phyloP scores from a whole-genome alignment of 2,329 filamentous ascomycete genomes.

The Ophiostoma tasmaniense region DNA sequence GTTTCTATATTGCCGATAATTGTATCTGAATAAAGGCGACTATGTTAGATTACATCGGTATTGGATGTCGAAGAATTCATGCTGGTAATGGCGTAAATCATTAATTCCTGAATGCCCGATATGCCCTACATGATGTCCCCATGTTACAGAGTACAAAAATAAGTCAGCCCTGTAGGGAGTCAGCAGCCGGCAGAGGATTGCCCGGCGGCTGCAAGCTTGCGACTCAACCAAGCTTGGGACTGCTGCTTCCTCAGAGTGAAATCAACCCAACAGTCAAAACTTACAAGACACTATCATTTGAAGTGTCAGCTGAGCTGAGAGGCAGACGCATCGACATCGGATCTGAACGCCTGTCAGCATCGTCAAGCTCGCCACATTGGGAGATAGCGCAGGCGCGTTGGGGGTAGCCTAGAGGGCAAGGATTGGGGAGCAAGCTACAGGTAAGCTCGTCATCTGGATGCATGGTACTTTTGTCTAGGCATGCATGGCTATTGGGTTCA shows the following conservation, averaged over 20 bases:
- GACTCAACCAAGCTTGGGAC: not conserved
- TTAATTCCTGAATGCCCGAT: not conserved
- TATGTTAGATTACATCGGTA: not conserved
- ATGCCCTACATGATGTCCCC: too few relatives aligned
- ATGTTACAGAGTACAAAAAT: not conserved
- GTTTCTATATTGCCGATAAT: not conserved
- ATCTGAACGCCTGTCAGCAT: not conserved
- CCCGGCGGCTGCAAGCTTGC: not conserved
- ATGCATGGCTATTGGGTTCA: not conserved
- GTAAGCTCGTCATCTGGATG: not conserved
- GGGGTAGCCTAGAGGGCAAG: not conserved
- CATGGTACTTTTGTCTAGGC: not conserved
- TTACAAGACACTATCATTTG: not conserved
- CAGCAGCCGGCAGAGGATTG: not conserved
- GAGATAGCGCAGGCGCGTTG: not conserved
- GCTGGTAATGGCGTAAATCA: not conserved
- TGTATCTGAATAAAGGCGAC: not conserved
- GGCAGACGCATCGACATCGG: not conserved
- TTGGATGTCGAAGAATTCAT: not conserved
- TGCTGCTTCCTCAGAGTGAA: not conserved
- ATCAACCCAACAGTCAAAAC: not conserved
- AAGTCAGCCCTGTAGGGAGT: slow-evolving; percentile 7
- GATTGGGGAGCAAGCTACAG: not conserved
- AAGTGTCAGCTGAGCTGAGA: not conserved
- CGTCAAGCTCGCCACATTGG: not conserved